Percentiles rank a stretch among this genome's conserved stretches.
Evolutionary conservation across 2,329 filamentous ascomycete species (phyloP).

Genomic region (Beauveria sp.): DNA sequence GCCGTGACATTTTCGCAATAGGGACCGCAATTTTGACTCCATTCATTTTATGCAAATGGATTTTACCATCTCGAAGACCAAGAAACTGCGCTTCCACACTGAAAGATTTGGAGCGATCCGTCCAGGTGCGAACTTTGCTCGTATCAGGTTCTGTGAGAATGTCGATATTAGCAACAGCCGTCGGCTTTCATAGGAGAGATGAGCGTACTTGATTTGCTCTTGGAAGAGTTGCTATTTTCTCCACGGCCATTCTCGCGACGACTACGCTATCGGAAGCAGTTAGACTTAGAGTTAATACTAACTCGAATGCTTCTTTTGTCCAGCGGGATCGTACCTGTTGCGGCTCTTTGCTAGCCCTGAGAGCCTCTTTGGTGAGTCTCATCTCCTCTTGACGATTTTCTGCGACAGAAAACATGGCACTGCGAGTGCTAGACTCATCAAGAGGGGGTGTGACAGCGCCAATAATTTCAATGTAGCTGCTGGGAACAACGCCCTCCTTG

Average conservation of each 20-base stretch:
- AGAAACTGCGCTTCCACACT: slow-evolving; percentile 97
- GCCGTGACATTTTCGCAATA: slow-evolving; percentile 87
- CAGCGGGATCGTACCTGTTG: slow-evolving; percentile 62
- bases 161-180: slow-evolving; percentile 4
- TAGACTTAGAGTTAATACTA: slow-evolving; percentile 45
- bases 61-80: slow-evolving; percentile 88
- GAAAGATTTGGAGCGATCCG: slow-evolving; percentile 89
- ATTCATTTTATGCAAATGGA: slow-evolving; percentile 95
- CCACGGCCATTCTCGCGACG: slow-evolving; percentile 58
- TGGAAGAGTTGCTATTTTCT: slow-evolving; percentile 44
- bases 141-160: slow-evolving; percentile 64
- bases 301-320: slow-evolving; percentile 30
- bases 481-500: slow-evolving; percentile 91
- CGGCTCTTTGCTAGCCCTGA: slow-evolving; percentile 52
- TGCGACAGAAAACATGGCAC: slow-evolving; percentile 59
- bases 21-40: slow-evolving; percentile 98
- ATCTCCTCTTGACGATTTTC: slow-evolving; percentile 75
- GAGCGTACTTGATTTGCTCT: slow-evolving; percentile 63
- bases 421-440: slow-evolving; percentile 41
- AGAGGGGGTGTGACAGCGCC: slow-evolving; percentile 52
- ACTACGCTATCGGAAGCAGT: slow-evolving; percentile 62
- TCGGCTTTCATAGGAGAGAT: not conserved
- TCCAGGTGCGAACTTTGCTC: slow-evolving; percentile 83
- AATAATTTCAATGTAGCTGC: slow-evolving; percentile 88
- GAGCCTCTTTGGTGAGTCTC: slow-evolving; percentile 71